Base-by-base conservation (phyloP, 2,329 filamentous ascomycete species). In the Macroventuria anomochaeta region DNA sequence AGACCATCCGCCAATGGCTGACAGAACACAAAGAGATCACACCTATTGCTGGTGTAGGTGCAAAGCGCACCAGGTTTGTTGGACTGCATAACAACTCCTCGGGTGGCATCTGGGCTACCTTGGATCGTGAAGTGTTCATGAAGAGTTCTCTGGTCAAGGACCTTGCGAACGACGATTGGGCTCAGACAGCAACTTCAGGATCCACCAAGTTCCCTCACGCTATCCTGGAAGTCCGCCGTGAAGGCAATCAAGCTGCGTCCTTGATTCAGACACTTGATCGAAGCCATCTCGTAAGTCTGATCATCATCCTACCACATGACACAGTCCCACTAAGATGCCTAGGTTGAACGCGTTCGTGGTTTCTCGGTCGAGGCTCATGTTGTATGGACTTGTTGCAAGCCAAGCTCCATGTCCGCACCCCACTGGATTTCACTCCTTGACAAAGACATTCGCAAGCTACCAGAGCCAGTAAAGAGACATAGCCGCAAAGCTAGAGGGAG, bases 301-400 rank as follows among this genome's bases (percentile, higher is more conserved):
- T 5, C 1, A 34, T 43, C 26, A 49, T 49, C 7, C 39, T 18
- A 3, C 20, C 44, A 43, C 7, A 37, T 59, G 11, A 44, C 47
- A 5, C 26, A 49, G 12, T 43, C 2, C 44, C 52, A 46, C 72
- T 69, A 66, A 75, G 41, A 17, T 47, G 8, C 25, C 8, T 46
- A 77, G 74, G 71, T 75, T 15, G 80, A 84, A 59, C 76, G 81
- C 26, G 76, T 84, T 8, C 75, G 78, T 28, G 81, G 80, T 4
- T 84, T 84, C 59, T 83, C 81, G 1, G 62, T 84, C 8, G 80
- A 83, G 62, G 77, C 77, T 28, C 81, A 83, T 63, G 79, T 80
- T 25, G 76, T 83, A 5, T 82, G 79, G 75, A 71, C 74, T 31
- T 78, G 77, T 40, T 78, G 75, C 61, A 76, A 76, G 53, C 76